phyloP scores from a whole-genome alignment of 2,329 filamentous ascomycete species.

The Aspergillus cejpii region DNA sequence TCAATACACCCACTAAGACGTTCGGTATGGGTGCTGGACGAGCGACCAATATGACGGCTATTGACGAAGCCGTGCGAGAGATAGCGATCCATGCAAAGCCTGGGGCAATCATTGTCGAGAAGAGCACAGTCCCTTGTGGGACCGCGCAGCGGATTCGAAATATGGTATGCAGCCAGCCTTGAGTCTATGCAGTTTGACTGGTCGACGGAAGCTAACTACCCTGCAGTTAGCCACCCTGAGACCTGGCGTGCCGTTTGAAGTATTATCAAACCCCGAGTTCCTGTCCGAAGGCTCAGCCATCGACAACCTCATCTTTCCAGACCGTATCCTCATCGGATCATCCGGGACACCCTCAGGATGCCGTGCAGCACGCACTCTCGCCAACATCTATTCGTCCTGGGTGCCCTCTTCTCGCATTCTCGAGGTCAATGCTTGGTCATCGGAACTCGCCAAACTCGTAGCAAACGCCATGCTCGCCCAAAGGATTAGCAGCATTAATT shows the following conservation, averaged over 20 bases:
- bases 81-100: slow-evolving; percentile 61
- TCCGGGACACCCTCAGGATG: slow-evolving; percentile 54
- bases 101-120: slow-evolving; percentile 71
- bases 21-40: slow-evolving; percentile 62
- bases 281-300: slow-evolving; percentile 71
- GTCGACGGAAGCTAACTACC: slow-evolving; percentile 5
- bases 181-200: too few relatives aligned
- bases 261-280: slow-evolving; percentile 77
- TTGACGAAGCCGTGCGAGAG: slow-evolving; percentile 62
- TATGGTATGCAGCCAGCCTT: slow-evolving; percentile 49
- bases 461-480: slow-evolving; percentile 77
- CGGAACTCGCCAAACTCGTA: slow-evolving; percentile 70
- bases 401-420: slow-evolving; percentile 61
- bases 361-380: slow-evolving; percentile 57
- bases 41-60: slow-evolving; percentile 65
- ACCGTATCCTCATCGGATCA: slow-evolving; percentile 69
- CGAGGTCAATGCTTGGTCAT: slow-evolving; percentile 68
- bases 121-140: slow-evolving; percentile 70
- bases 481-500: slow-evolving; percentile 73
- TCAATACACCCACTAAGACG: slow-evolving; percentile 73
- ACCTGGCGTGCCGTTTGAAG: slow-evolving; percentile 62
- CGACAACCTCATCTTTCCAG: slow-evolving; percentile 61
- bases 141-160: slow-evolving; percentile 64
- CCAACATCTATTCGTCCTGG: slow-evolving; percentile 64
- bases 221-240: slow-evolving; percentile 36